A percentile compares a stretch with the other conserved stretches of the same genome.
Evolutionary conservation across 73 alveolate genomes (phyloP).

Genomic region (Tetrahymena elliotti): DNA sequence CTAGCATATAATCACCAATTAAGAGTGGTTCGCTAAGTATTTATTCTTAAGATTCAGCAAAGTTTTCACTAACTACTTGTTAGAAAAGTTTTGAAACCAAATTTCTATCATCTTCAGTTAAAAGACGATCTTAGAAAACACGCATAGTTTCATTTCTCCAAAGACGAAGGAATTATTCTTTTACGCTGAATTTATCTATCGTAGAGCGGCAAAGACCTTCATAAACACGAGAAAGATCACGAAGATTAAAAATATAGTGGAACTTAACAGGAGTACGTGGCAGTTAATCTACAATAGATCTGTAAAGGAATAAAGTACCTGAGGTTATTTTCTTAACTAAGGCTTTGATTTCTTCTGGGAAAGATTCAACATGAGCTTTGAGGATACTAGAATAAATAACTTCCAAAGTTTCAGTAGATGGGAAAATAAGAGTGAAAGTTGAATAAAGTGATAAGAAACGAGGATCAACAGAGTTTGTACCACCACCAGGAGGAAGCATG

Average conservation of each 20-base stretch:
- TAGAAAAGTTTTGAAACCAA: slow-evolving; percentile 49
- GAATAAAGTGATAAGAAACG: slow-evolving; percentile 93
- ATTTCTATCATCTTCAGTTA: slow-evolving; percentile 50
- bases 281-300: slow-evolving; percentile 71
- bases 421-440: slow-evolving; percentile 78
- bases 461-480: slow-evolving; percentile 97
- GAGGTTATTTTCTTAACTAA: slow-evolving; percentile 58
- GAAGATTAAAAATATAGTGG: slow-evolving; percentile 97
- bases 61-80: slow-evolving; percentile 56
- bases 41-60: slow-evolving; percentile 66
- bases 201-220: slow-evolving; percentile 94
- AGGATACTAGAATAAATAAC: slow-evolving; percentile 86
- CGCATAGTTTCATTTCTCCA: slow-evolving; percentile 99
- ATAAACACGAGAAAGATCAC: slow-evolving; percentile 95
- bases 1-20: slow-evolving; percentile 80
- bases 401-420: slow-evolving; percentile 80
- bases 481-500: slow-evolving; percentile 99
- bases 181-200: slow-evolving; percentile 82
- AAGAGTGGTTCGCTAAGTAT: slow-evolving; percentile 62
- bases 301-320: slow-evolving; percentile 62
- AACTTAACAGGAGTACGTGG: slow-evolving; percentile 98
- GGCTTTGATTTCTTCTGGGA: slow-evolving; percentile 76
- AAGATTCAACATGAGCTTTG: slow-evolving; percentile 78
- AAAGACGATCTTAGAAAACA: slow-evolving; percentile 87
- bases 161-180: slow-evolving; percentile 70